These are phyloP conservation scores for Hirsutella minnesotensis DNA, from an alignment of 2,329 filamentous ascomycete species.

Conservation along the genomic window DNA sequence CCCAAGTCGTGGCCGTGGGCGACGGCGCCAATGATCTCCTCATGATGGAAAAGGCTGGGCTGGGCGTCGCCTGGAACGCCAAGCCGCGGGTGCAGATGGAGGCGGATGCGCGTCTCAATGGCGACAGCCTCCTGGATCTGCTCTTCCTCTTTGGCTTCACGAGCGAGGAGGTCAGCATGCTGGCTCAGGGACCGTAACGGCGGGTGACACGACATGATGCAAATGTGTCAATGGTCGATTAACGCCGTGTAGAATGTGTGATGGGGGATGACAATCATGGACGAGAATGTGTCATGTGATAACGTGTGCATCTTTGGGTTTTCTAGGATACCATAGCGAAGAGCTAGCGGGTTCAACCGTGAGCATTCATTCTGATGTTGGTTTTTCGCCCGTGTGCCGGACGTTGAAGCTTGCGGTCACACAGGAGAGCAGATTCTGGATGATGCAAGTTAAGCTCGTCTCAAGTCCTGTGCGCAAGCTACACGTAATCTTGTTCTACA, in stretches of 20 bases:
- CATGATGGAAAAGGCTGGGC: slow-evolving; percentile 65
- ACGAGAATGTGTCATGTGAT: too few relatives aligned
- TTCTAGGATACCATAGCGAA: neutral
- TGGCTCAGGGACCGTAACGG: slow-evolving; percentile 6
- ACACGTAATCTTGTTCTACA: too few relatives aligned
- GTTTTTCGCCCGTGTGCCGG: too few relatives aligned
- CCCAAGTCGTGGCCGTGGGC: slow-evolving; percentile 62
- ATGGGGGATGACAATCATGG: too few relatives aligned
- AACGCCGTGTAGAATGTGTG: too few relatives aligned
- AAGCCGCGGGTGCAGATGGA: slow-evolving; percentile 73
- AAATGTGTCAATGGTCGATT: neutral
- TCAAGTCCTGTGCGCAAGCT: too few relatives aligned
- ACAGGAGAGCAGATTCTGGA: too few relatives aligned
- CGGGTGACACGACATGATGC: neutral
- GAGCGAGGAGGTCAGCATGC: slow-evolving; percentile 38
- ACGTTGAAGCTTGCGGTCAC: too few relatives aligned
- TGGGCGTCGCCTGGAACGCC: slow-evolving; percentile 75
- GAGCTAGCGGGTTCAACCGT: neutral
- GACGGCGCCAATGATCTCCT: slow-evolving; percentile 75
- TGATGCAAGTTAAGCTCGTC: too few relatives aligned
- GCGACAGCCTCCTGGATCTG: slow-evolving; percentile 57
- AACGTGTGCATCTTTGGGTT: neutral
- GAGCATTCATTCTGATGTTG: too few relatives aligned
- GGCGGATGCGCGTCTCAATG: slow-evolving; percentile 61
- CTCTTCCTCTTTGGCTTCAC: slow-evolving; percentile 65